A percentile compares a stretch with the other conserved stretches of the same genome.
Conservation (phyloP, 2,329 filamentous ascomycete genomes). For the Trichoderma citrinoviride region DNA sequence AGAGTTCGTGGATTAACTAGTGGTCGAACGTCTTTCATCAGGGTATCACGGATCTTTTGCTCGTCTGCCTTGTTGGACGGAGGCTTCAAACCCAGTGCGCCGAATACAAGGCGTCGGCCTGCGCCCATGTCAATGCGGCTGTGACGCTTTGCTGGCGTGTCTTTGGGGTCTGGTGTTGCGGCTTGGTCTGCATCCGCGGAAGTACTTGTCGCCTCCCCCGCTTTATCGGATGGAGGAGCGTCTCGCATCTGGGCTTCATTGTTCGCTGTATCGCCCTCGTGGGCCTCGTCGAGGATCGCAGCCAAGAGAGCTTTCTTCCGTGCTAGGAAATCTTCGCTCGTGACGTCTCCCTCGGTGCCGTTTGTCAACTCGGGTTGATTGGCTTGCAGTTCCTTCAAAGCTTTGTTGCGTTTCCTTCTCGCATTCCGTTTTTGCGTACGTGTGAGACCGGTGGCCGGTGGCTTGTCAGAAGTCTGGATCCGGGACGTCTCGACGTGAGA, state of each 20-base stretch:
- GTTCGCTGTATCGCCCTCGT: not conserved
- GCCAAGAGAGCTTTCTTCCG: slow-evolving; percentile 43
- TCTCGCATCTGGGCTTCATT: not conserved
- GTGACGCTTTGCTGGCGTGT: slow-evolving; percentile 20
- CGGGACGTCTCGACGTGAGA: too few relatives aligned
- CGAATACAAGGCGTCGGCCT: slow-evolving; percentile 67
- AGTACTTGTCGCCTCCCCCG: not conserved
- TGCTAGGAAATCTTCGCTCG: slow-evolving; percentile 34
- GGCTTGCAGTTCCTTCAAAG: slow-evolving; percentile 20
- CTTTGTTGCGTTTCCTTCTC: slow-evolving; percentile 44
- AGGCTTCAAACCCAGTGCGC: slow-evolving; percentile 65
- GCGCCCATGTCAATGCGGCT: slow-evolving; percentile 51
- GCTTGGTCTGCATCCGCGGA: not conserved
- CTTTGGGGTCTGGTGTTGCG: not conserved
- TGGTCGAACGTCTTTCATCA: slow-evolving; percentile 55
- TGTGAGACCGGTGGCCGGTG: slow-evolving; percentile 37
- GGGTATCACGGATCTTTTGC: slow-evolving; percentile 56
- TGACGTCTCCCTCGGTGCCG: slow-evolving; percentile 14
- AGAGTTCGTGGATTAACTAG: slow-evolving; percentile 38
- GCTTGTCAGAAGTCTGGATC: not conserved
- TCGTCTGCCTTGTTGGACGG: slow-evolving; percentile 69
- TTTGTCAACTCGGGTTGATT: slow-evolving; percentile 24
- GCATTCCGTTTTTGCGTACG: slow-evolving; percentile 53
- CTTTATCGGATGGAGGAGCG: not conserved
- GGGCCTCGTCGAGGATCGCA: slow-evolving; percentile 24